Conservation (phyloP, 768 basidiomycete genomes). For the Rhodotorula toruloides region DNA sequence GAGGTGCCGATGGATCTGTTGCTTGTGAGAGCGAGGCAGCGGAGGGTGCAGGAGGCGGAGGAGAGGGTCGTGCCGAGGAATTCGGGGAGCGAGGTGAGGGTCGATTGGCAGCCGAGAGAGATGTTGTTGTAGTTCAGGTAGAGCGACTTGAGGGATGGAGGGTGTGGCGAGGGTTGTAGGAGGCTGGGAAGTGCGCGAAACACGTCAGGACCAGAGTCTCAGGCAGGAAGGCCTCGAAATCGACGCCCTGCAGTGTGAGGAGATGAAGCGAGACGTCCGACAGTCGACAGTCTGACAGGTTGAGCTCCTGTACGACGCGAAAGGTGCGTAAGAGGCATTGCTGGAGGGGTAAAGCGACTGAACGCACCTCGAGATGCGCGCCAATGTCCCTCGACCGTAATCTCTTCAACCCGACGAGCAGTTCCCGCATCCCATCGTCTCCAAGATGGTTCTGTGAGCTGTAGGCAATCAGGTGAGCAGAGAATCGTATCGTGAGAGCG, state of each 20-base stretch:
- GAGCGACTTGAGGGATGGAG: conserved; percentile 16
- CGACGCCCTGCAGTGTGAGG: conserved; percentile 22
- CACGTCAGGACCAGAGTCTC: too few species aligned
- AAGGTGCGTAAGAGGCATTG: rapidly evolving
- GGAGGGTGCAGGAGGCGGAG: conserved; percentile 21
- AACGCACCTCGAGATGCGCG: conserved; percentile 19
- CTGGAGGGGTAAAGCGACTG: rapidly evolving
- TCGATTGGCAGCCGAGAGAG: conserved; percentile 10
- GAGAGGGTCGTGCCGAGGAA: conserved; percentile 30
- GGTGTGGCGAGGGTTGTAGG: conserved; percentile 26
- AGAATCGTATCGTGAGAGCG: neutral
- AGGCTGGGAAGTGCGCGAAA: conserved; percentile 2
- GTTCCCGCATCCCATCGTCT: conserved; percentile 23
- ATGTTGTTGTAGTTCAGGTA: conserved; percentile 30
- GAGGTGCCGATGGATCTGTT: conserved; percentile 7
- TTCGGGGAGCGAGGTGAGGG: conserved; percentile 17
- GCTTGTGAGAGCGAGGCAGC: conserved; percentile 30
- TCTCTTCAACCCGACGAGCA: conserved; percentile 31
- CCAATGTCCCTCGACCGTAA: conserved; percentile 20
- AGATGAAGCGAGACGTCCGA: conserved; percentile 34
- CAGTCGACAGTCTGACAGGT: conserved; percentile 13
- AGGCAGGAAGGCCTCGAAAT: too few species aligned
- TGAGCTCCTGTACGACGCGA: conserved; percentile 15
- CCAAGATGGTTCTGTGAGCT: conserved; percentile 28
- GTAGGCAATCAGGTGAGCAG: neutral